phyloP scores from a whole-genome alignment of 164 flowering plant genomes.

The Magnolia officinalis region DNA sequence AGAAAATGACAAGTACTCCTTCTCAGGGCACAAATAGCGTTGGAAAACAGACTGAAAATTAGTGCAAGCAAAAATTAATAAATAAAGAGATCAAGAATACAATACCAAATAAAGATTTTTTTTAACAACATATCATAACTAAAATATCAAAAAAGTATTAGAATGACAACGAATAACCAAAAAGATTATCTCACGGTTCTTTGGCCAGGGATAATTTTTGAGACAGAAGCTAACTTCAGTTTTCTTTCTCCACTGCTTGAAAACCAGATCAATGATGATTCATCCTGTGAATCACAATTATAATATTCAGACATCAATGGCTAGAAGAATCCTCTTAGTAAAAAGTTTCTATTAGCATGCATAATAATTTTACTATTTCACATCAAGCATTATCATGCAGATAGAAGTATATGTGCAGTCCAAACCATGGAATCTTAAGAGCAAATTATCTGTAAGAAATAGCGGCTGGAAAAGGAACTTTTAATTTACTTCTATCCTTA shows the following conservation, averaged over 20 bases:
- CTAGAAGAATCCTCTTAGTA: background rate
- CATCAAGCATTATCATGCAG: background rate
- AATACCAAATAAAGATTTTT: background rate
- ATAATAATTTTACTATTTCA: background rate
- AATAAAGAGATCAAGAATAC: background rate
- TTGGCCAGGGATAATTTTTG: constrained; percentile 93
- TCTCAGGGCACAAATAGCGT: constrained; percentile 80
- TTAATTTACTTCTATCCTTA: too few species aligned
- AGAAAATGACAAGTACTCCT: constrained; percentile 94
- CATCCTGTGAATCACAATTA: constrained; percentile 58
- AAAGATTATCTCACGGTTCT: constrained; percentile 72
- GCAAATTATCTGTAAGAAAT: background rate
- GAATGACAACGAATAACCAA: constrained; percentile 3
- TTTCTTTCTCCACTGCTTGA: constrained; percentile 78
- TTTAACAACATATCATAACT: background rate
- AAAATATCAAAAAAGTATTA: background rate
- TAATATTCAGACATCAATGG: background rate
- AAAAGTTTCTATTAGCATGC: background rate
- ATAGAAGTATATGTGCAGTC: background rate
- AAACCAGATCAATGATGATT: constrained; percentile 84
- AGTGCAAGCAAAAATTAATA: background rate
- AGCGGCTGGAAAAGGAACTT: background rate
- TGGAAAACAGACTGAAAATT: constrained; percentile 77
- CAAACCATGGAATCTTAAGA: background rate
- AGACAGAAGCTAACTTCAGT: constrained; percentile 81